Conservation (phyloP, 129 eudicot genomes). For the Logfia minima region DNA sequence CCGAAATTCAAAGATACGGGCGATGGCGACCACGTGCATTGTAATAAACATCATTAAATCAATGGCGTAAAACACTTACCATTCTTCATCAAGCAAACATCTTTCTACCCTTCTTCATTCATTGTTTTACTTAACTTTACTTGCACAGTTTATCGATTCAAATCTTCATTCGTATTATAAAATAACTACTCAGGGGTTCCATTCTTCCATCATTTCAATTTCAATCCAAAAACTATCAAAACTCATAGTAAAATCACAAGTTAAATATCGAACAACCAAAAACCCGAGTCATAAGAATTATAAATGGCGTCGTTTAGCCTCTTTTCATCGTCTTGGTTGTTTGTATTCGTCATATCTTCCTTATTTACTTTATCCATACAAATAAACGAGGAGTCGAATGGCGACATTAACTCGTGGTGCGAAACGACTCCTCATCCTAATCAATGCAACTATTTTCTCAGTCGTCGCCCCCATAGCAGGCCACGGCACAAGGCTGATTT, state of each 20-base stretch:
- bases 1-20: constrained; percentile 7
- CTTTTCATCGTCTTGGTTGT: constrained; percentile 5
- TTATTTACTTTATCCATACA: neutral
- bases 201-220: constrained; percentile 8
- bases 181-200: constrained; percentile 1
- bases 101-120: constrained; percentile 27
- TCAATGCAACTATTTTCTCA: constrained; percentile 57
- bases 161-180: constrained; percentile 20
- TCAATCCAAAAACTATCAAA: neutral
- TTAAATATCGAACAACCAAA: neutral
- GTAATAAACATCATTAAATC: constrained; percentile 31
- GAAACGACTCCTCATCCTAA: constrained; percentile 75
- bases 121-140: constrained; percentile 32
- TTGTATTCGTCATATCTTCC: neutral
- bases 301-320: constrained; percentile 25
- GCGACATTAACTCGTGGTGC: constrained; percentile 56
- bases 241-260: neutral
- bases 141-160: constrained; percentile 30
- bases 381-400: constrained; percentile 16
- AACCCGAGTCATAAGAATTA: neutral
- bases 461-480: constrained; percentile 17
- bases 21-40: constrained; percentile 38
- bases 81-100: constrained; percentile 28
- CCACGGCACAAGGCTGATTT: constrained; percentile 51
- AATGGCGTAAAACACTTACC: constrained; percentile 31